phyloP scores from a whole-genome alignment of 495 filamentous ascomycete species.

The Aspergillus egyptiacus region DNA sequence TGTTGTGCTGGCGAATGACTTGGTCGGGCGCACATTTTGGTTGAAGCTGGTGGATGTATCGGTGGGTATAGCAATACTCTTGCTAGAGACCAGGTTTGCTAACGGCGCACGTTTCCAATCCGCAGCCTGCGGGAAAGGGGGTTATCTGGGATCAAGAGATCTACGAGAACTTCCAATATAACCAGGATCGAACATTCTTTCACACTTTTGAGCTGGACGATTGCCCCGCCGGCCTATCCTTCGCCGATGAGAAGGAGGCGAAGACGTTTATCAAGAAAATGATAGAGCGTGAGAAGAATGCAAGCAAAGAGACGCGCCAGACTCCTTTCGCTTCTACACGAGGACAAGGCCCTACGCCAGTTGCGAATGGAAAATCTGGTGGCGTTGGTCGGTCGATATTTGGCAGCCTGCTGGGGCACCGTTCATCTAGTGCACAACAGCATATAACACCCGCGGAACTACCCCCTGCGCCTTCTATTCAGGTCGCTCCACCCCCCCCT shows the following conservation, averaged over 20 bases:
- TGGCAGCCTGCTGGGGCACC: slow-evolving; percentile 66
- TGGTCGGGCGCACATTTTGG: slow-evolving; percentile 94
- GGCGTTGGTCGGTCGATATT: slow-evolving; percentile 50
- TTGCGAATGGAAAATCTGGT: slow-evolving; percentile 44
- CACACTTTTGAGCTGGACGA: slow-evolving; percentile 94
- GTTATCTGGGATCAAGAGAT: slow-evolving; percentile 99
- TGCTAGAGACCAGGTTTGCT: slow-evolving; percentile 9
- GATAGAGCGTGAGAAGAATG: slow-evolving; percentile 87
- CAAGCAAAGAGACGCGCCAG: slow-evolving; percentile 72
- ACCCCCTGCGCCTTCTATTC: slow-evolving; percentile 40
- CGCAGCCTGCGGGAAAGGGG: slow-evolving; percentile 68
- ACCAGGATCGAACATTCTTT: slow-evolving; percentile 94
- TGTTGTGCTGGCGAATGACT: slow-evolving; percentile 85
- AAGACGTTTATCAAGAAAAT: slow-evolving; percentile 92
- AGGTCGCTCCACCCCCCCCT: slow-evolving; percentile 45
- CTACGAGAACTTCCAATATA: slow-evolving; percentile 89
- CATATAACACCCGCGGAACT: slow-evolving; percentile 45
- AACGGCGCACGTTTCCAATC: slow-evolving; percentile 11
- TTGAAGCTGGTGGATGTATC: slow-evolving; percentile 95
- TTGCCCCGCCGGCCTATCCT: slow-evolving; percentile 82
- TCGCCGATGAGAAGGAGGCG: slow-evolving; percentile 93
- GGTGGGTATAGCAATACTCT: slow-evolving; percentile 46
- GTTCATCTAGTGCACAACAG: slow-evolving; percentile 53
- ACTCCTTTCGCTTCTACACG: slow-evolving; percentile 66
- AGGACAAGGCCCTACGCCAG: slow-evolving; percentile 40